Conservation (phyloP, 257 asterid species). For the Capsicum rhomboideum region DNA sequence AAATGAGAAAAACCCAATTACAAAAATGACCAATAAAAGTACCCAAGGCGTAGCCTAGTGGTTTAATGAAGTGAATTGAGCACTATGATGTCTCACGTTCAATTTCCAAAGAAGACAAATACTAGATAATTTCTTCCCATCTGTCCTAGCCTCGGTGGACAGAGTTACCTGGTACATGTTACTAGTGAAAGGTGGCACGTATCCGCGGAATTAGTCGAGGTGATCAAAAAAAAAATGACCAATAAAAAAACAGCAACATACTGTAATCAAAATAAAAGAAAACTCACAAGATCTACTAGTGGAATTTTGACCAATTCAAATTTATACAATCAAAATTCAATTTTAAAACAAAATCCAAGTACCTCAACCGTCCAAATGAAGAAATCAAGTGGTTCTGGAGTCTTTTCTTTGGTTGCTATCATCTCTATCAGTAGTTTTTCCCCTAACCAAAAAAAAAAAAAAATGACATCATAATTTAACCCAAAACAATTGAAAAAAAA, state of each 20-base stretch:
- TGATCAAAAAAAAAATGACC: not conserved
- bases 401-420: not conserved
- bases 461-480: not conserved
- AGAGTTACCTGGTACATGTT: too few relatives aligned
- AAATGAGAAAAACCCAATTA: not conserved
- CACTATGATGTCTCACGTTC: too few relatives aligned
- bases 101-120: too few relatives aligned
- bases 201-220: too few relatives aligned
- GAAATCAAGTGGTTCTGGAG: conserved; percentile 1
- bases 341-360: not conserved
- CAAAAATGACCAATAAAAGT: not conserved
- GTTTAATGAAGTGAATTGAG: too few relatives aligned
- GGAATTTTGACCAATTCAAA: not conserved
- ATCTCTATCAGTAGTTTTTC: not conserved
- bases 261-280: not conserved
- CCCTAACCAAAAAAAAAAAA: not conserved
- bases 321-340: not conserved
- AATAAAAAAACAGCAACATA: not conserved
- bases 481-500: not conserved
- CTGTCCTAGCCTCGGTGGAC: too few relatives aligned
- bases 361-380: conserved; percentile 5
- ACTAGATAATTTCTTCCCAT: too few relatives aligned
- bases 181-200: too few relatives aligned
- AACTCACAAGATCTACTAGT: not conserved
- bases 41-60: too few relatives aligned